These are phyloP conservation scores for Gossypium aridum DNA, from an alignment of 441 rosid genomes.

Conservation along the genomic window DNA sequence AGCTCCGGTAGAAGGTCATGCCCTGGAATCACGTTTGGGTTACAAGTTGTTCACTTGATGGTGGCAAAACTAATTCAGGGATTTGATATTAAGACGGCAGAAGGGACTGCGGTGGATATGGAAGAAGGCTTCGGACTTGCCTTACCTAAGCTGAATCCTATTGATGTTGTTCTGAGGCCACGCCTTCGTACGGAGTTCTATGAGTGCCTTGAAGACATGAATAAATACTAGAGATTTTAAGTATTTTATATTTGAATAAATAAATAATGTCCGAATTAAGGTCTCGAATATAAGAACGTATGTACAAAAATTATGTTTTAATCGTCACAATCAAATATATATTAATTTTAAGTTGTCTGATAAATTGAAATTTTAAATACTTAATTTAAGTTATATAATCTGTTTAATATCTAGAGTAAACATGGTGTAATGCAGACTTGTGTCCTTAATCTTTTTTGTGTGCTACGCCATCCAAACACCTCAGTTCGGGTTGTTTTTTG, in stretches of 20 bases:
- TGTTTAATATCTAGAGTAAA: too few species aligned
- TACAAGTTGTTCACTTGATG: slow-evolving; percentile 25
- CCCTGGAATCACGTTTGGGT: slow-evolving; percentile 32
- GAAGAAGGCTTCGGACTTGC: slow-evolving; percentile 35
- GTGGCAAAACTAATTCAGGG: slow-evolving; percentile 38
- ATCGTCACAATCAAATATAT: too few species aligned
- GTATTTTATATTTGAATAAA: background rate
- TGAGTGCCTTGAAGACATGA: background rate
- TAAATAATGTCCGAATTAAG: too few species aligned
- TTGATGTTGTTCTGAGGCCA: slow-evolving; percentile 37
- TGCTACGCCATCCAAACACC: too few species aligned
- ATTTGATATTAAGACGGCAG: slow-evolving; percentile 21
- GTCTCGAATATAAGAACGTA: too few species aligned
- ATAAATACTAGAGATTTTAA: background rate
- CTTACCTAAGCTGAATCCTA: slow-evolving; percentile 45
- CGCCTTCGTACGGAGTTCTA: slow-evolving; percentile 35
- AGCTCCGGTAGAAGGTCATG: slow-evolving; percentile 40
- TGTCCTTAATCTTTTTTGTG: too few species aligned
- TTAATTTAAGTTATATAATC: too few species aligned
- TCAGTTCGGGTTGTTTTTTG: too few species aligned
- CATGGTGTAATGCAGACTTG: too few species aligned
- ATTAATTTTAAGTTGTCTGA: too few species aligned
- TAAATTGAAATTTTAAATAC: too few species aligned
- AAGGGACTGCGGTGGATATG: slow-evolving; percentile 29
- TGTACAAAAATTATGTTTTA: too few species aligned